These are phyloP conservation scores for Talaromyces marneffei DNA, from an alignment of 2,329 filamentous ascomycete genomes.

Conservation along the genomic window DNA sequence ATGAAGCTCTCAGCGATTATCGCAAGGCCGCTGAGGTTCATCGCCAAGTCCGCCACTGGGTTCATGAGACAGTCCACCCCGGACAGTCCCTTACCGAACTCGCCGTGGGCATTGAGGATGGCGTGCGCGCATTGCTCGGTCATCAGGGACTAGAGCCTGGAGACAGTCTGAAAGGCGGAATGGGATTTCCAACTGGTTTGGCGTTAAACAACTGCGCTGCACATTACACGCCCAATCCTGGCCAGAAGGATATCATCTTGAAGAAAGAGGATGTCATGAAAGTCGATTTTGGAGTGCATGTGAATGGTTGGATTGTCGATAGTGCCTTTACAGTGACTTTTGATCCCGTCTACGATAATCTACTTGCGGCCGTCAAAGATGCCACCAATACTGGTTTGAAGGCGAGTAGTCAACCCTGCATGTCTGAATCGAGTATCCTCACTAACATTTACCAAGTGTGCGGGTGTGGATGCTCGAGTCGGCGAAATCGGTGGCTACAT, in stretches of 20 bases:
- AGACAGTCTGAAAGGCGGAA: slow-evolving; percentile 46
- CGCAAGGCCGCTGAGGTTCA: slow-evolving; percentile 54
- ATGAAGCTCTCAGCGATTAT: slow-evolving; percentile 49
- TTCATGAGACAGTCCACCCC: slow-evolving; percentile 46
- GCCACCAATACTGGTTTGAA: slow-evolving; percentile 60
- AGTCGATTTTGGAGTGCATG: slow-evolving; percentile 75
- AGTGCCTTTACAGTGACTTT: slow-evolving; percentile 75
- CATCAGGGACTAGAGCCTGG: slow-evolving; percentile 50
- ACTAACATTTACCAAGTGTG: slow-evolving; percentile 29
- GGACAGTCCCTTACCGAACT: slow-evolving; percentile 46
- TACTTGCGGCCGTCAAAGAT: slow-evolving; percentile 66
- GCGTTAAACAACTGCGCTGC: slow-evolving; percentile 51
- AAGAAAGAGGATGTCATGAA: slow-evolving; percentile 72
- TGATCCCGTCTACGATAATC: slow-evolving; percentile 67
- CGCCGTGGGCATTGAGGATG: slow-evolving; percentile 51
- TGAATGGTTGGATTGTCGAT: slow-evolving; percentile 75
- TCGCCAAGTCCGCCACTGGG: slow-evolving; percentile 50
- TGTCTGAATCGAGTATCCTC: slow-evolving; percentile 10
- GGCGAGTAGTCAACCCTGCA: slow-evolving; percentile 21
- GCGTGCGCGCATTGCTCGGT: slow-evolving; percentile 47
- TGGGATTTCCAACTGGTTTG: slow-evolving; percentile 54
- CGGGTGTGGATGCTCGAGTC: slow-evolving; percentile 52
- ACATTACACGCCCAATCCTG: slow-evolving; percentile 54
- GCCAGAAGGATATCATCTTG: slow-evolving; percentile 63
- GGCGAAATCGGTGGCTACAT: slow-evolving; percentile 53